Conservation (phyloP, 495 filamentous ascomycete species). For the Daldinia childiae region DNA sequence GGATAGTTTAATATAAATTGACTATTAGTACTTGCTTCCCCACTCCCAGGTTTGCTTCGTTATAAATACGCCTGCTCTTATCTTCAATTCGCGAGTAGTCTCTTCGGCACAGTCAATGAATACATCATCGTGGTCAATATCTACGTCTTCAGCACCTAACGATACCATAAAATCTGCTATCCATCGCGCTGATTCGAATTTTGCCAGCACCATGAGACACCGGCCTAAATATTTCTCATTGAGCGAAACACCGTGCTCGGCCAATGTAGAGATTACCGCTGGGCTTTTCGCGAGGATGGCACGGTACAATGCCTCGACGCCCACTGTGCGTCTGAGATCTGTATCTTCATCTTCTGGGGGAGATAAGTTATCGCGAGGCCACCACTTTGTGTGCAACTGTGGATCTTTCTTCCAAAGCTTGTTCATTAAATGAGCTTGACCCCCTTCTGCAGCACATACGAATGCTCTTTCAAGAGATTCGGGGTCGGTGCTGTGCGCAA, state of each 20-base stretch:
- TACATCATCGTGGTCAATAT: background rate
- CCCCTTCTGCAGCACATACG: background rate
- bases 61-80: background rate
- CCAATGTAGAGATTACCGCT: background rate
- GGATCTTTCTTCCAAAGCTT: background rate
- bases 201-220: too few relatives aligned
- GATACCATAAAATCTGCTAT: background rate
- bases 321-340: background rate
- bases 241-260: constrained; percentile 8
- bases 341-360: background rate
- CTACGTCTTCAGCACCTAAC: background rate
- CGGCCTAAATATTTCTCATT: background rate
- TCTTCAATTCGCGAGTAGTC: background rate
- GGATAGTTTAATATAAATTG: background rate
- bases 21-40: background rate
- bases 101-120: background rate
- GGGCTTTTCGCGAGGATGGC: background rate
- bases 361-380: background rate
- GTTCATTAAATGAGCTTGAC: background rate
- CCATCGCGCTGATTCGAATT: background rate
- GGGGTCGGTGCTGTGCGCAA: background rate
- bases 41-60: background rate
- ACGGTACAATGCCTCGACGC: background rate
- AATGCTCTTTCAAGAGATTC: background rate
- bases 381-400: background rate